Base-by-base conservation (phyloP, 2,329 filamentous ascomycete genomes). In the Diplocarpon mali region DNA sequence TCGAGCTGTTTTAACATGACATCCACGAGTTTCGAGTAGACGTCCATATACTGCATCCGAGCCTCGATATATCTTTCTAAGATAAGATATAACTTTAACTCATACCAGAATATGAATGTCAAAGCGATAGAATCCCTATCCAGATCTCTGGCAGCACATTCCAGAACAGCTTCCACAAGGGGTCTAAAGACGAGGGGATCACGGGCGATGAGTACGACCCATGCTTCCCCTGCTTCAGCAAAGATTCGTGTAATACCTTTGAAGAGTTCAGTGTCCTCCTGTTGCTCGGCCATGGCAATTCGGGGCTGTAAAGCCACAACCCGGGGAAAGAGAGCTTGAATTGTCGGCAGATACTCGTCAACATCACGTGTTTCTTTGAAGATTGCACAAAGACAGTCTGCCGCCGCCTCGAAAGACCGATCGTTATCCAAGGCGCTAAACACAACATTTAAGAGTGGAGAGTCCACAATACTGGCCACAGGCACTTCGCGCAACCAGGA, bases 41-140 rank as follows among this genome's bases (percentile, higher is more conserved):
- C 69, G 53, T 93, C 85, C 30, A 85, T 72, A 44, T 87, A 76
- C 56, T 84, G 74, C 51, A 87, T 65, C 41, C 89, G 79, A 34
- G 89, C 84, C 57, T 88, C 76, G 41, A 85, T 84, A 62, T 95
- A 98, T 54, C 83, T 83, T 30, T 96, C 90, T 42, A 98, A 66
- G 1, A 89, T 88, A 38, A 98, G 72, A 62, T 94, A 95, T 63
- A 95, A 88, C 70, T 98, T 98, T 38, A 98, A 74, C 61, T 98
- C 92, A 62, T 93, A 96, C 92, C 92, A 98, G 68, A 98, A 96
- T 54, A 79, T 80, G 66, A 98, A 98, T 0, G 93, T 98, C 58
- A 92, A 80, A 43, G 87, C 85, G 51, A 98, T 88, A 4, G 89
- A 87, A 54, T 98, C 92, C 50, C 84, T 79, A 43, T 95, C 90